A percentile compares a stretch with the other conserved stretches of the same genome.
These are phyloP conservation scores for Trichopus zeylanicus DNA, from an alignment of 116 monocot species.

Conservation along the genomic window DNA sequence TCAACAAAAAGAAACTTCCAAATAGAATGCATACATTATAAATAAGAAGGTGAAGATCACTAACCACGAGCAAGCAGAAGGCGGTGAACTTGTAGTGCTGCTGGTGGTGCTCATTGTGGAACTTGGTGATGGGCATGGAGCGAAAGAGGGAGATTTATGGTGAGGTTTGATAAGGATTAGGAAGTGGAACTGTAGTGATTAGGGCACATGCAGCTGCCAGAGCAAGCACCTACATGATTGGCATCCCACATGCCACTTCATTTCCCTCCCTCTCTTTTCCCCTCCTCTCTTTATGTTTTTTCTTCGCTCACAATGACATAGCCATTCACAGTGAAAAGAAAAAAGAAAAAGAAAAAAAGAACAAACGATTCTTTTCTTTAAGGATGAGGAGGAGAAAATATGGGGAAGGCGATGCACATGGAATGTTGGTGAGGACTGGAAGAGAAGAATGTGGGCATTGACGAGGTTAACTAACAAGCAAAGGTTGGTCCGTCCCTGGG, in stretches of 20 bases:
- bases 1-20: neutral
- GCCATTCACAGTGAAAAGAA: neutral
- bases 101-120: conserved; percentile 2
- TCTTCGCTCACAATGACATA: neutral
- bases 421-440: conserved; percentile 16
- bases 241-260: conserved; percentile 18
- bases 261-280: conserved; percentile 2
- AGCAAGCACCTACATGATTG: conserved; percentile 23
- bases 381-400: conserved; percentile 7
- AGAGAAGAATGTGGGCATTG: conserved; percentile 21
- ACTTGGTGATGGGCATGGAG: neutral
- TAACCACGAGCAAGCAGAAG: conserved; percentile 26
- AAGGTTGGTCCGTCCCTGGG: too few species aligned
- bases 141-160: neutral
- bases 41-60: neutral
- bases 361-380: conserved; percentile 34
- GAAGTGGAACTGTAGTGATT: conserved; percentile 2
- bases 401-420: conserved; percentile 29
- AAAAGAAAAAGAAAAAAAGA: conserved; percentile 2
- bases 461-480: too few species aligned
- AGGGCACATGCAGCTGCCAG: conserved; percentile 22
- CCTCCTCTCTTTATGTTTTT: neutral
- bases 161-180: neutral
- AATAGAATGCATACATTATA: neutral
- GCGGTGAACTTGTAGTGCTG: neutral